Conservation (phyloP, 2,329 filamentous ascomycete species). For the Cephalotrichum gorgonifer region DNA sequence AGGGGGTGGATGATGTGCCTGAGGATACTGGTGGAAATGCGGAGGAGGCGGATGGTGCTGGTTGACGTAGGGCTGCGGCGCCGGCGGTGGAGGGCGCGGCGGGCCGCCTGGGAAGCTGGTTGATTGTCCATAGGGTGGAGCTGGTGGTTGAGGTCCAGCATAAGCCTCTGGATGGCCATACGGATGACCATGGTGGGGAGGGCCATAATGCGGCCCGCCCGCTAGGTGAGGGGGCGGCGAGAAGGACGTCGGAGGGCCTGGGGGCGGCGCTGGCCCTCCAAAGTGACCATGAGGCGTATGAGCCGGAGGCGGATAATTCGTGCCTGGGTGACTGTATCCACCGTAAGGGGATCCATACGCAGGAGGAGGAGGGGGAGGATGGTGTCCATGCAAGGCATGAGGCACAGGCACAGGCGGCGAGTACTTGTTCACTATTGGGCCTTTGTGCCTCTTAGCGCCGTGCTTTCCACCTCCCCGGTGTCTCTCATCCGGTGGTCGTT, state of each 20-base stretch:
- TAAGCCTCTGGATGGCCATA: background rate
- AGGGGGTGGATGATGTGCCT: constrained; percentile 12
- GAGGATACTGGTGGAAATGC: constrained; percentile 11
- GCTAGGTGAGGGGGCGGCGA: constrained; percentile 10
- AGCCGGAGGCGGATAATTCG: constrained; percentile 14
- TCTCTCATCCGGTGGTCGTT: background rate
- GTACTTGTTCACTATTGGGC: constrained; percentile 24
- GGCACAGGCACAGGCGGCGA: constrained; percentile 15
- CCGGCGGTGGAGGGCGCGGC: background rate
- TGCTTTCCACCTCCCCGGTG: background rate
- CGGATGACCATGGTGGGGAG: constrained; percentile 8
- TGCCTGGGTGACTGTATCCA: constrained; percentile 13
- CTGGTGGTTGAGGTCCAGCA: constrained; percentile 4
- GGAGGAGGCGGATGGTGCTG: constrained; percentile 7
- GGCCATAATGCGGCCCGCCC: constrained; percentile 9
- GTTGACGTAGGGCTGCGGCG: constrained; percentile 7
- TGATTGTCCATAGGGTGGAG: background rate
- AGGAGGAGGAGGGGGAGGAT: constrained; percentile 3
- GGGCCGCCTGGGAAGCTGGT: background rate
- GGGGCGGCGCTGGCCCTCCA: constrained; percentile 9
- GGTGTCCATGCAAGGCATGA: constrained; percentile 4
- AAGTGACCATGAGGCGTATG: constrained; percentile 14
- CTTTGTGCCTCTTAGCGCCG: constrained; percentile 11
- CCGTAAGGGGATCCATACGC: constrained; percentile 11
- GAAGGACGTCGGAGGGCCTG: constrained; percentile 11